Evolutionary conservation across 2,329 filamentous ascomycete genomes (phyloP).

Genomic region (Tympanopsis confertula): DNA sequence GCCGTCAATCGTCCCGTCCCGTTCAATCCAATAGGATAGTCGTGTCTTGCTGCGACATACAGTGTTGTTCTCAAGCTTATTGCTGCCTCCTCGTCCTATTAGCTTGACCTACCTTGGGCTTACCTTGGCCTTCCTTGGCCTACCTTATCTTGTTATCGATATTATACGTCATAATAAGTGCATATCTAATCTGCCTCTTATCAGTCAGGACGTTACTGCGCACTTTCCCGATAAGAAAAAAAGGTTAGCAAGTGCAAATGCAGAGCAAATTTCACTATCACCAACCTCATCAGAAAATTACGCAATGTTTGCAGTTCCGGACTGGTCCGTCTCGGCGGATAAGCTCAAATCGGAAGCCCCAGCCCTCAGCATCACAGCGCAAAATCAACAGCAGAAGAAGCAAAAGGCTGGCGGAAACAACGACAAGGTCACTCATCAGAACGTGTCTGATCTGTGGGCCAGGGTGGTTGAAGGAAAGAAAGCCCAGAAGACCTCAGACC

Average conservation of each 20-base stretch:
- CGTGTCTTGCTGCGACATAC: too few relatives aligned
- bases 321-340: conserved; percentile 73
- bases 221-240: too few relatives aligned
- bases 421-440: conserved; percentile 48
- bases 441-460: conserved; percentile 70
- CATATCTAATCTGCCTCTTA: too few relatives aligned
- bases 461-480: conserved; percentile 63
- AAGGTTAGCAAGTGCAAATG: conserved; percentile 1
- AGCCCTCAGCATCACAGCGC: conserved; percentile 13
- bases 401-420: conserved; percentile 29
- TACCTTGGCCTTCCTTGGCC: too few relatives aligned
- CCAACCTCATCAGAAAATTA: neutral
- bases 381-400: conserved; percentile 32
- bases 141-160: too few relatives aligned
- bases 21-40: too few relatives aligned
- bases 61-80: too few relatives aligned
- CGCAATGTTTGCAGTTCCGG: conserved; percentile 76
- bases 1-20: too few relatives aligned
- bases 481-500: conserved; percentile 12
- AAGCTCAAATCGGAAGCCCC: conserved; percentile 58
- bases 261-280: conserved; percentile 4
- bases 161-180: too few relatives aligned
- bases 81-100: too few relatives aligned
- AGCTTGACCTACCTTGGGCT: too few relatives aligned
- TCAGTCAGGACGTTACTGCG: too few relatives aligned